These are phyloP conservation scores for Verticillium alfalfae DNA, from an alignment of 2,329 filamentous ascomycete species.

Conservation along the genomic window DNA sequence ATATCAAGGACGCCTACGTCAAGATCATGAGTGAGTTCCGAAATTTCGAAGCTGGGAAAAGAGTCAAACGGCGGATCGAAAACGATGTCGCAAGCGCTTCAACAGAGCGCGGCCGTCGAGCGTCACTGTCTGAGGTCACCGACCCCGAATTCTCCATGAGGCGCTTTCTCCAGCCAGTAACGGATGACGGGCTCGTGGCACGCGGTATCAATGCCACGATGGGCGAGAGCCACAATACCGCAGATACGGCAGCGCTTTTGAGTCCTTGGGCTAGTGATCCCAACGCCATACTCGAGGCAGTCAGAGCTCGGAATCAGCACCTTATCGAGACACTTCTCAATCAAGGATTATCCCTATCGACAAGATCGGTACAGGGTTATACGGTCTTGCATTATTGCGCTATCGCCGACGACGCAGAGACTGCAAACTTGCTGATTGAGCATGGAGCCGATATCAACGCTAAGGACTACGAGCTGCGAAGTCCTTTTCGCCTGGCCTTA, in stretches of 20 bases:
- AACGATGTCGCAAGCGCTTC: not conserved
- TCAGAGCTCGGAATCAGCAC: not conserved
- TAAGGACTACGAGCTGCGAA: constrained; percentile 1
- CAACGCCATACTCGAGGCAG: not conserved
- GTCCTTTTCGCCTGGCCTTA: not conserved
- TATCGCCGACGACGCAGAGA: not conserved
- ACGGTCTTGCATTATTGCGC: constrained; percentile 1
- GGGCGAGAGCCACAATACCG: too few species aligned
- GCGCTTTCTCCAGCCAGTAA: not conserved
- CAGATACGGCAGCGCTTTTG: not conserved
- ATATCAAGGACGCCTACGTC: not conserved
- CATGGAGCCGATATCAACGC: constrained; percentile 1
- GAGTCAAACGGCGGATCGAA: not conserved
- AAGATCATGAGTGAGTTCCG: not conserved
- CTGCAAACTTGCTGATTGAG: not conserved
- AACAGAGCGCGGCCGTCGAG: not conserved
- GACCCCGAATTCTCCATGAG: not conserved
- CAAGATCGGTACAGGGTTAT: not conserved
- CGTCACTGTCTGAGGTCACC: not conserved
- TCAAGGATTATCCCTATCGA: not conserved
- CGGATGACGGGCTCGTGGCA: not conserved
- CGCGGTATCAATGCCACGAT: not conserved
- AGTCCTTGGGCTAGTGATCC: not conserved
- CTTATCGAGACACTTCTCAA: not conserved
- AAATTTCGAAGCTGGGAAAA: not conserved